Evolutionary conservation across 441 rosid genomes (phyloP).

Genomic region (Eruca vesicaria): DNA sequence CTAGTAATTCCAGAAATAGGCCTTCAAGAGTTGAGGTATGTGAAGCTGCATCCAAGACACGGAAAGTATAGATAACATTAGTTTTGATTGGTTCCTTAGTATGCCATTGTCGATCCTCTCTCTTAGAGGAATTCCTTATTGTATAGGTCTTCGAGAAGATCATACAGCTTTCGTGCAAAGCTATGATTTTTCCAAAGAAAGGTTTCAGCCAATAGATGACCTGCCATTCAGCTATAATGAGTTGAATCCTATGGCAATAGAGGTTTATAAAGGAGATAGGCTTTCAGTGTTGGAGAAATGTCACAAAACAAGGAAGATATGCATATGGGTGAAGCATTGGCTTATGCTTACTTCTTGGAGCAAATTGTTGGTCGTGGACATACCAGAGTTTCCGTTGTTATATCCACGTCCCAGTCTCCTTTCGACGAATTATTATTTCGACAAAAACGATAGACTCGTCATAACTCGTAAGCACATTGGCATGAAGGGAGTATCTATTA

Average conservation of each 20-base stretch:
- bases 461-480: too few species aligned
- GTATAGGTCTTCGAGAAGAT: not conserved
- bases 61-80: not conserved
- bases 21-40: not conserved
- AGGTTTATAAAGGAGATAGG: not conserved
- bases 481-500: too few species aligned
- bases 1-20: not conserved
- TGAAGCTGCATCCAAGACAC: not conserved
- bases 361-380: not conserved
- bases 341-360: too few species aligned
- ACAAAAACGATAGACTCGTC: too few species aligned
- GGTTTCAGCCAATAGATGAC: not conserved
- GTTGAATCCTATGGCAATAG: not conserved
- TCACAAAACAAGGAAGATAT: not conserved
- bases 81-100: not conserved
- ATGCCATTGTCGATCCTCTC: not conserved
- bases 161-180: not conserved
- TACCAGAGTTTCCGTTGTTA: too few species aligned
- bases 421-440: too few species aligned
- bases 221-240: not conserved
- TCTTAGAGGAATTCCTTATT: not conserved
- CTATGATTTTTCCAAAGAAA: not conserved
- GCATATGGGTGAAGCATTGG: not conserved
- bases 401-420: too few species aligned
- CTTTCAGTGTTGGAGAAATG: constrained; percentile 1